Evolutionary conservation across 148 eudicot genomes (phyloP).

Genomic region (Rhododendron mucronatum): DNA sequence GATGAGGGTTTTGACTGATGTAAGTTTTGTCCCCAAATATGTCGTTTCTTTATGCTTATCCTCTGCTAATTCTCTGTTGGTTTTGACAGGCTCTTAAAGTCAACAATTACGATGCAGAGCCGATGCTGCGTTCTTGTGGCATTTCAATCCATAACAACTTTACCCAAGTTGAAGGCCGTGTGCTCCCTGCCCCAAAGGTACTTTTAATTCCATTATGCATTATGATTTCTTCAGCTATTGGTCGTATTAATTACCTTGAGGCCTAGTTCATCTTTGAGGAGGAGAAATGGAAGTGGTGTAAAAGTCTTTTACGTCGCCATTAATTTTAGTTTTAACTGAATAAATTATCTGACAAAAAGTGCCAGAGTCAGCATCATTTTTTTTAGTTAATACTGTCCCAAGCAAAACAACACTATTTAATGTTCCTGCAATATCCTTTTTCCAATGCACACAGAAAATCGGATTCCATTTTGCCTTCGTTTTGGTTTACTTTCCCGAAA

Average conservation of each 20-base stretch:
- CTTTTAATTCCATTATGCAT: neutral
- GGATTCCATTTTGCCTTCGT: neutral
- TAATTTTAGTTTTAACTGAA: neutral
- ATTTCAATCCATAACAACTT: conserved; percentile 58
- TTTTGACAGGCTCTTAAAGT: conserved; percentile 62
- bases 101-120: conserved; percentile 80
- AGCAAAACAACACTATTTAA: neutral
- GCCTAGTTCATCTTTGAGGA: neutral
- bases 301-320: neutral
- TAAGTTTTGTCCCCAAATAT: conserved; percentile 19
- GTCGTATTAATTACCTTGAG: neutral
- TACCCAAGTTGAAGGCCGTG: conserved; percentile 80
- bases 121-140: conserved; percentile 77
- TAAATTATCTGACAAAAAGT: neutral
- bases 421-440: neutral
- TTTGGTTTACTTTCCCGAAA: neutral
- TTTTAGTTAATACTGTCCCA: neutral
- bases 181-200: conserved; percentile 83
- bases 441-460: neutral
- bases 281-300: neutral
- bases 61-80: neutral
- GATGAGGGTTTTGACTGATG: conserved; percentile 68
- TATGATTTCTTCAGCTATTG: neutral
- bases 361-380: neutral
- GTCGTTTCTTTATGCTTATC: neutral